Evolutionary conservation across 352 stramenopile genomes (phyloP), one percentile per base, ranked within the genome.

Genomic region (Phytopythium oedochilum): DNA sequence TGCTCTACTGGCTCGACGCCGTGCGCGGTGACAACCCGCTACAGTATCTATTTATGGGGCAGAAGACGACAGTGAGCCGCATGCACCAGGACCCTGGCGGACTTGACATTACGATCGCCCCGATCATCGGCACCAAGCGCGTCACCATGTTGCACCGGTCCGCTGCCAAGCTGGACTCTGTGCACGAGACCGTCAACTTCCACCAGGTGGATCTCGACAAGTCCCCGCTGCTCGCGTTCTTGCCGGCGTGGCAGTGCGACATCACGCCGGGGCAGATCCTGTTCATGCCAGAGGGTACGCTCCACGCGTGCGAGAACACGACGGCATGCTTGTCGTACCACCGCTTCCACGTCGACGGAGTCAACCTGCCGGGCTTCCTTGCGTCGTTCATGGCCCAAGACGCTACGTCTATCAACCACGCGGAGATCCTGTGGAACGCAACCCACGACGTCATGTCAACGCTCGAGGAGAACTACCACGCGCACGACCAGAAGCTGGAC

Each of bases 11-110:
- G 90, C 74, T 97, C 31, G 88, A 97, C 59, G 73, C 85, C 17
- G 75, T 90, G 40, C 87, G 90, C 52, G 75, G 75, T 18, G 88
- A 96, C 61, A 97, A 92, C 61, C 91, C 92, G 5, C 68, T 97
- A 23, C 93, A 98, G 62, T 98, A 98, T 55, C 70, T 98, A 28
- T 98, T 98, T 64, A 98, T 98, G 93, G 93, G 93, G 5, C 77
- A 87, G 36, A 75, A 82, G 52, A 89, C 82, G 45, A 98, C 92
- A 4, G 82, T 80, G 38, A 97, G 83, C 31, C 87, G 90, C 26
- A 88, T 98, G 60, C 93, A 98, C 63, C 75, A 82, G 35, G 93
- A 98, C 67, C 75, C 71, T 0, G 93, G 93, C 43, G 93, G 93
- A 32, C 75, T 98, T 7, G 88, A 85, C 46, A 97, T 98, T 60